Percentiles rank a stretch among this genome's conserved stretches.
These are phyloP conservation scores for Cymbopogon citratus DNA, from an alignment of 176 grass and related monocot genomes.

Conservation along the genomic window DNA sequence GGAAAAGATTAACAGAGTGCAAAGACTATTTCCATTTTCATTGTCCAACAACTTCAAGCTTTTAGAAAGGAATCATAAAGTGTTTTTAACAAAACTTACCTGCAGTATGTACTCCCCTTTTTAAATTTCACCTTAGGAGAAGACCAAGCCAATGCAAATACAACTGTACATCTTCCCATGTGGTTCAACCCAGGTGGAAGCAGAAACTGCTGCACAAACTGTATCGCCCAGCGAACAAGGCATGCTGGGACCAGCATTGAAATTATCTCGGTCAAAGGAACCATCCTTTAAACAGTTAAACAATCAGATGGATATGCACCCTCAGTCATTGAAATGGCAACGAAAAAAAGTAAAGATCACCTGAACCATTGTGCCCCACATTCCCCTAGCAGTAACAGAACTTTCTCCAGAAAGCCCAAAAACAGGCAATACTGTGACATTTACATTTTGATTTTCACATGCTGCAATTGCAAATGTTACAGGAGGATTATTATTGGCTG, in stretches of 20 bases:
- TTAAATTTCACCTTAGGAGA: constrained; percentile 89
- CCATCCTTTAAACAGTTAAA: constrained; percentile 60
- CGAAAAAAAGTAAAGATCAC: constrained; percentile 28
- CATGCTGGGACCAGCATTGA: constrained; percentile 54
- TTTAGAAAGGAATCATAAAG: background rate
- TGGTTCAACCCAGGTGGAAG: constrained; percentile 93
- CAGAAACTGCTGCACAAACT: constrained; percentile 88
- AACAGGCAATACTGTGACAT: constrained; percentile 73
- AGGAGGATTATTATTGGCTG: constrained; percentile 83
- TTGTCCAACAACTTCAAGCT: background rate
- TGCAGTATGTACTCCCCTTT: constrained; percentile 75
- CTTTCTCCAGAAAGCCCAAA: constrained; percentile 88
- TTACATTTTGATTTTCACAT: constrained; percentile 89
- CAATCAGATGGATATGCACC: constrained; percentile 16
- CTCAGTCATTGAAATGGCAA: constrained; percentile 12
- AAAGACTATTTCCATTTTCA: background rate
- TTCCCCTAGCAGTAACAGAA: constrained; percentile 72
- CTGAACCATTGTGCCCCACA: constrained; percentile 85
- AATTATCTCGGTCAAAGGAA: constrained; percentile 79
- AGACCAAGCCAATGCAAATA: constrained; percentile 84
- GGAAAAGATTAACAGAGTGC: background rate
- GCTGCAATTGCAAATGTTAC: constrained; percentile 95
- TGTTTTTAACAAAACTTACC: constrained; percentile 39
- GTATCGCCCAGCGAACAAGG: constrained; percentile 66
- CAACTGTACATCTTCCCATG: constrained; percentile 82